These are phyloP conservation scores for Tricholoma flavovirens DNA, from an alignment of 768 basidiomycete species.

Conservation along the genomic window DNA sequence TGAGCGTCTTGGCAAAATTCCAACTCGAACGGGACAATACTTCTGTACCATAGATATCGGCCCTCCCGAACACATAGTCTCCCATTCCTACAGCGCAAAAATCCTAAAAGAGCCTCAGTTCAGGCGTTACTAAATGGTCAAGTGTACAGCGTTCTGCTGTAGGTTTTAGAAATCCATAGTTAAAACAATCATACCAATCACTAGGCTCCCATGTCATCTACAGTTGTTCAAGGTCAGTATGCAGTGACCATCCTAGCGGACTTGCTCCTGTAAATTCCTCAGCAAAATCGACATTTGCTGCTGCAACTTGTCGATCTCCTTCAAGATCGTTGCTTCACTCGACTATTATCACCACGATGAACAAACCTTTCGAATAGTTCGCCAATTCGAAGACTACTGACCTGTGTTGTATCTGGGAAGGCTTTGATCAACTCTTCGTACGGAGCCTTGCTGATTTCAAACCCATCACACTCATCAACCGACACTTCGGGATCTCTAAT, in stretches of 20 bases:
- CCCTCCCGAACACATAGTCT: background rate
- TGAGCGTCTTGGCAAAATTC: slow-evolving; percentile 29
- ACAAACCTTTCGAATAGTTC: slow-evolving; percentile 1
- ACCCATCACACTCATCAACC: slow-evolving; percentile 45
- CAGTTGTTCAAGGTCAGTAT: background rate
- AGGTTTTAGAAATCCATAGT: background rate
- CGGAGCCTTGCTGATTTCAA: slow-evolving; percentile 63
- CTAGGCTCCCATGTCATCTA: background rate
- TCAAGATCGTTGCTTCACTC: slow-evolving; percentile 59
- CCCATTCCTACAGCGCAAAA: background rate
- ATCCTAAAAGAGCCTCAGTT: too few species aligned
- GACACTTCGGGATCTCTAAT: slow-evolving; percentile 58
- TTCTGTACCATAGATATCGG: slow-evolving; percentile 9
- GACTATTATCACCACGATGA: slow-evolving; percentile 39
- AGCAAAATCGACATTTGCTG: slow-evolving; percentile 33
- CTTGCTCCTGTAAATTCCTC: slow-evolving; percentile 28
- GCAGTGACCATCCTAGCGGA: background rate
- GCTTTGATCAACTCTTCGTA: slow-evolving; percentile 64
- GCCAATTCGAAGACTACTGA: slow-evolving; percentile 27
- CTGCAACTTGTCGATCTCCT: slow-evolving; percentile 57
- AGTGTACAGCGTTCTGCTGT: too few species aligned
- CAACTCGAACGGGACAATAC: slow-evolving; percentile 40
- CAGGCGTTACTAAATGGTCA: too few species aligned
- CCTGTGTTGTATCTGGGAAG: slow-evolving; percentile 71
- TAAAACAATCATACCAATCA: background rate